Percentiles rank a stretch among this genome's conserved stretches.
Evolutionary conservation across 306 rosid genomes (phyloP).

Genomic region (Acacia crassicarpa): DNA sequence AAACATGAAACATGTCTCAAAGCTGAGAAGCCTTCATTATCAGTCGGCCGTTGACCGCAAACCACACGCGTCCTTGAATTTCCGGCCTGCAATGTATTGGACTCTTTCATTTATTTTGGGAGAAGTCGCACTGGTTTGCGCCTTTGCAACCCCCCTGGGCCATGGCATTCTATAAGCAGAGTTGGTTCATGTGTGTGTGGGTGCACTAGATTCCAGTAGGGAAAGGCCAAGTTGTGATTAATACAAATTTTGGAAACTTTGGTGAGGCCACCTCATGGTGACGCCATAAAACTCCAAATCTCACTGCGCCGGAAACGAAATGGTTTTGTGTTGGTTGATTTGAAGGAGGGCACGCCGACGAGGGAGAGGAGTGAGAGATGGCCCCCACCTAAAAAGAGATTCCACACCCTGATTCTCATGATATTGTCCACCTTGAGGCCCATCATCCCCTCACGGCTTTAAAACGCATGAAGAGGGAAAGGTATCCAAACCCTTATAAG

Average conservation of each 20-base stretch:
- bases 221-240: background rate
- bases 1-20: background rate
- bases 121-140: background rate
- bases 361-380: background rate
- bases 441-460: no score
- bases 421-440: no score
- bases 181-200: background rate
- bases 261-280: constrained; percentile 18
- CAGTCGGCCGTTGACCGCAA: background rate
- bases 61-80: constrained; percentile 24
- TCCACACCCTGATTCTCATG: constrained; percentile 12
- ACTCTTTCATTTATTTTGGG: background rate
- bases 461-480: no score
- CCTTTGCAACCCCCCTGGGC: background rate
- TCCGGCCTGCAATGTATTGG: background rate
- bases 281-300: constrained; percentile 5
- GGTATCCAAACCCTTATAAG: no score
- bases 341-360: constrained; percentile 31
- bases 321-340: background rate
- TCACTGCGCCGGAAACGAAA: constrained; percentile 35
- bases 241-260: constrained; percentile 18
- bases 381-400: constrained; percentile 44
- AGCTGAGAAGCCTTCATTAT: background rate
- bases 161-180: background rate
- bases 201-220: background rate